Conservation (phyloP, 495 filamentous ascomycete genomes). For the Podospora didyma region DNA sequence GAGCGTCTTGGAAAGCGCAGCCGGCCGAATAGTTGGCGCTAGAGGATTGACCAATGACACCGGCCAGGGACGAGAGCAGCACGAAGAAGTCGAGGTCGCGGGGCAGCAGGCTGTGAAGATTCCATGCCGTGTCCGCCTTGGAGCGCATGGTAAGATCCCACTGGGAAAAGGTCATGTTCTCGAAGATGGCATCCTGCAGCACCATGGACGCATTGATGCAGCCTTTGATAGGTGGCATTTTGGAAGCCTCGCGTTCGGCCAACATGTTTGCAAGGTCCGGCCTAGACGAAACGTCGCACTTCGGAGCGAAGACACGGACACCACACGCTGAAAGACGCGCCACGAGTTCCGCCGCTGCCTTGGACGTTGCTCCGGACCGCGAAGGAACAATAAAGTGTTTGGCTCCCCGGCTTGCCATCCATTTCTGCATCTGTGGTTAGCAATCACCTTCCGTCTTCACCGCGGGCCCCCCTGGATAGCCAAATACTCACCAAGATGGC, state of each 20-base stretch:
- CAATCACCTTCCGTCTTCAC: too few relatives aligned
- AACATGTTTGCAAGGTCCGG: slow-evolving; percentile 12
- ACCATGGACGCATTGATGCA: slow-evolving; percentile 37
- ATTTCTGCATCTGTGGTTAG: too few relatives aligned
- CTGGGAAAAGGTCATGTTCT: slow-evolving; percentile 43
- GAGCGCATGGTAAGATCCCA: slow-evolving; percentile 41
- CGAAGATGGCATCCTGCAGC: slow-evolving; percentile 41
- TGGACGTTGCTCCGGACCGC: slow-evolving; percentile 12
- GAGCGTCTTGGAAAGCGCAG: slow-evolving; percentile 52
- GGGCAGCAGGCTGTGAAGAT: not conserved
- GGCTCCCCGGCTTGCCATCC: slow-evolving; percentile 47
- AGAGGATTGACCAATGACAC: not conserved
- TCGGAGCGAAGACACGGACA: slow-evolving; percentile 24
- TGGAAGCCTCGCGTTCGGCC: slow-evolving; percentile 14
- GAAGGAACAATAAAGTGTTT: slow-evolving; percentile 46
- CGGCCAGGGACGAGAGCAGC: not conserved
- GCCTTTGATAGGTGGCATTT: slow-evolving; percentile 50
- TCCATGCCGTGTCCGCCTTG: not conserved
- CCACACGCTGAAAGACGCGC: slow-evolving; percentile 17
- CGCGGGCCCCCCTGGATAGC: too few relatives aligned
- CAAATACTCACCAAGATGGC: slow-evolving; percentile 39
- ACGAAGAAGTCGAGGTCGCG: slow-evolving; percentile 1
- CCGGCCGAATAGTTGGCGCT: slow-evolving; percentile 52
- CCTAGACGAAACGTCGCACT: slow-evolving; percentile 36
- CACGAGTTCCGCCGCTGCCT: slow-evolving; percentile 9